Evolutionary conservation across 2,329 filamentous ascomycete species (phyloP).

Genomic region (Shiraia sp.): DNA sequence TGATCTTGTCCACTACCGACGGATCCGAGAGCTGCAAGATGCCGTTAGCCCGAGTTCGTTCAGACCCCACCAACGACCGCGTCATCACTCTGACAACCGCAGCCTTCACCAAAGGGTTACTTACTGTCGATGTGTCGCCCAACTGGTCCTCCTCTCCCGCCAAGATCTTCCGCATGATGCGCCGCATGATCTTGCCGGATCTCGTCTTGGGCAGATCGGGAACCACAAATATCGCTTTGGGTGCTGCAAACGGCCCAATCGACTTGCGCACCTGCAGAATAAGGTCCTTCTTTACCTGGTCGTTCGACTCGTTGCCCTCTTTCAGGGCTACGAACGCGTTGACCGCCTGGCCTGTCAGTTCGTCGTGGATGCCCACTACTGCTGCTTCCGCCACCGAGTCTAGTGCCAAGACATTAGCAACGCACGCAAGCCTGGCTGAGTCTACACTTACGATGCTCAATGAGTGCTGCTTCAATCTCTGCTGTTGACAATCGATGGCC

Average conservation of each 20-base stretch:
- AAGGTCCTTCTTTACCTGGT: conserved; percentile 89
- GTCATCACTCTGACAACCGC: conserved; percentile 24
- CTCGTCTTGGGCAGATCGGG: conserved; percentile 96
- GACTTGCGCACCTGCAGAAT: conserved; percentile 94
- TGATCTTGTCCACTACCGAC: conserved; percentile 85
- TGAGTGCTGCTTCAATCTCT: conserved; percentile 94
- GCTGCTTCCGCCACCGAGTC: conserved; percentile 87
- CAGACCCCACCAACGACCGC: conserved; percentile 28
- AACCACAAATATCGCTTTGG: conserved; percentile 89
- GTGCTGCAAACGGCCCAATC: conserved; percentile 95
- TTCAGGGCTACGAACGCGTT: conserved; percentile 96
- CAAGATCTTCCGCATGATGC: conserved; percentile 95
- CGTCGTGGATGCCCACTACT: conserved; percentile 89
- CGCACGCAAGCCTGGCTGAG: not conserved
- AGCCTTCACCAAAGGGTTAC: conserved; percentile 40
- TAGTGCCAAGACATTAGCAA: conserved; percentile 30
- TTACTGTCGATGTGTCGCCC: conserved; percentile 87
- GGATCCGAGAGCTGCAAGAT: conserved; percentile 78
- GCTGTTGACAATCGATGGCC: conserved; percentile 95
- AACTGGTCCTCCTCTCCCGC: conserved; percentile 97
- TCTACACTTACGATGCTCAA: conserved; percentile 74
- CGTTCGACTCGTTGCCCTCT: conserved; percentile 73
- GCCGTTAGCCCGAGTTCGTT: conserved; percentile 31
- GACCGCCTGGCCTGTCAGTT: conserved; percentile 94
- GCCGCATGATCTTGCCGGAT: conserved; percentile 98